Evolutionary conservation across 768 basidiomycete species (phyloP).

Genomic region (Neoboletus magnificus): DNA sequence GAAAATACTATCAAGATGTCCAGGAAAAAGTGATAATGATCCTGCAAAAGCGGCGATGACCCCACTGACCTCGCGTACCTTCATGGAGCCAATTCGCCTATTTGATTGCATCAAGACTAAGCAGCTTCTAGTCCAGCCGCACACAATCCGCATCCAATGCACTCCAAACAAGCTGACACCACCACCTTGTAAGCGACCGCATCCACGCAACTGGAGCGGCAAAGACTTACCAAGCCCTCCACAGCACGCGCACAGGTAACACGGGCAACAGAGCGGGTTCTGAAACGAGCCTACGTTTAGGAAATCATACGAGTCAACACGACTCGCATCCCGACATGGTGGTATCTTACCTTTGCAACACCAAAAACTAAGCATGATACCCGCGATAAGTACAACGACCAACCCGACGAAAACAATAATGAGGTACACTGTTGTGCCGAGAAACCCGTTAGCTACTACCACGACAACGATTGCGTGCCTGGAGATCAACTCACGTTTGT

Average conservation of each 20-base stretch:
- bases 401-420: slow-evolving; percentile 66
- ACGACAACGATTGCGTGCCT: background rate
- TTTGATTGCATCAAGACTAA: background rate
- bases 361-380: slow-evolving; percentile 59
- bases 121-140: slow-evolving; percentile 42
- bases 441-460: background rate
- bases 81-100: background rate
- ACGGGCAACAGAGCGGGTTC: slow-evolving; percentile 67
- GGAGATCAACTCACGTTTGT: slow-evolving; percentile 39
- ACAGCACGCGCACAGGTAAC: slow-evolving; percentile 71
- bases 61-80: background rate
- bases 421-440: slow-evolving; percentile 47
- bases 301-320: background rate
- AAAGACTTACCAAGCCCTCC: slow-evolving; percentile 56
- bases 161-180: slow-evolving; percentile 57
- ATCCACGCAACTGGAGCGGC: background rate
- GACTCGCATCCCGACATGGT: background rate
- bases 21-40: background rate
- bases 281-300: slow-evolving; percentile 45
- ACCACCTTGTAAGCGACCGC: slow-evolving; percentile 2
- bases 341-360: slow-evolving; percentile 51
- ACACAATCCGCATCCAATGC: slow-evolving; percentile 66
- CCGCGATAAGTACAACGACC: slow-evolving; percentile 50
- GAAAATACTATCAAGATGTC: background rate
- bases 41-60: background rate